Evolutionary conservation across 768 basidiomycete species (phyloP), one percentile per base, ranked within the genome.

Genomic region (Favolaschia claudopus): DNA sequence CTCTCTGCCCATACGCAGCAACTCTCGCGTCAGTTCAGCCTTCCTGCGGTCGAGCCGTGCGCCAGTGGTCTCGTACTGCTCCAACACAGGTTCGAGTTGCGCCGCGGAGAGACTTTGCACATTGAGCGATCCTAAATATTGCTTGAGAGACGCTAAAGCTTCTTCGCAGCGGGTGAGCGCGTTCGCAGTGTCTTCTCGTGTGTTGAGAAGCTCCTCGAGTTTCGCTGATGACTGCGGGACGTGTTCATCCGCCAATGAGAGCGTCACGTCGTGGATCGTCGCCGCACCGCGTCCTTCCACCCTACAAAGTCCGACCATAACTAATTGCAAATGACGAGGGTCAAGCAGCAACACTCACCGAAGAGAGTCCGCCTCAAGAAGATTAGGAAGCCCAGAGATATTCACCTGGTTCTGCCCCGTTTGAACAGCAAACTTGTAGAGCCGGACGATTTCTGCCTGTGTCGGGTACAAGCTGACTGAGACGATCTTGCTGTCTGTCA

Each of bases 231-330:
- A 67, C 8, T 55, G 68, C 1, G 44, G 8, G 3, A 49, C 28
- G 33, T 36, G 37, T 24, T 43, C 46, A 4, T 39, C 56, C 15
- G 64, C 63, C 9, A 38, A 15, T 5, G 67, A 43, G 3, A 79
- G 57, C 15, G 75, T 72, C 1, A 82, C 79, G 55, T 82, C 80
- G 43, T 82, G 79, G 38, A 83, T 82, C 0, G 77, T 80, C 6
- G 79, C 80, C 36, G 69, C 62, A n/a, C 80, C 79, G 19, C 73
- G 64, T 10, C 80, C 81, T 69, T 82, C 78, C 4, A 81, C 80
- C 54, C 81, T 82, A 52, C 6, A 57, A 7, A 25, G 43, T 25
- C 39, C 20, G 43, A 50, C 20, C 10, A 55, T 14, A 15, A 12
- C 1, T 27, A 10, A 55, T 13, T 48, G 47, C 12, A 31, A 49